A percentile compares a stretch with the other conserved stretches of the same genome.
phyloP scores from a whole-genome alignment of 352 stramenopile genomes.

The Phytophthora litchii region DNA sequence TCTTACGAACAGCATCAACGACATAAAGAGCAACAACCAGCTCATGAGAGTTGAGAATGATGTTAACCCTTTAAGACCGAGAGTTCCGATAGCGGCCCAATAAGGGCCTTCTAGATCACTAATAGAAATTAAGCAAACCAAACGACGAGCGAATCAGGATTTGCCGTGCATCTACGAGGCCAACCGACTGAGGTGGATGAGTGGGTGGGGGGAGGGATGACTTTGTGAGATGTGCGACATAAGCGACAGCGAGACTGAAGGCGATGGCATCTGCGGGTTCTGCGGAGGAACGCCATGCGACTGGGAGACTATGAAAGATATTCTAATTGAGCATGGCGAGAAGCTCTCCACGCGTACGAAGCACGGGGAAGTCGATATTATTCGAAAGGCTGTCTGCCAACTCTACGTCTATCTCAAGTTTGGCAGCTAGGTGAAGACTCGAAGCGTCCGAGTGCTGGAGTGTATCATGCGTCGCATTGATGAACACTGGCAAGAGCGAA shows the following conservation, averaged over 20 bases:
- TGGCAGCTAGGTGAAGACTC: not conserved
- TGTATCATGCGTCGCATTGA: slow-evolving; percentile 7
- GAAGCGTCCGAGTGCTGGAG: not conserved
- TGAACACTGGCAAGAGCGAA: not conserved
- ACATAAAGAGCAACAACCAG: too few relatives aligned
- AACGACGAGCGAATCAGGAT: too few relatives aligned
- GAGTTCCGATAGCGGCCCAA: too few relatives aligned
- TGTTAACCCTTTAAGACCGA: too few relatives aligned
- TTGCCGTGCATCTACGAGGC: too few relatives aligned
- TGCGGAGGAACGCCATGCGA: slow-evolving; percentile 7
- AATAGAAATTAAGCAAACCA: too few relatives aligned
- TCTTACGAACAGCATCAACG: too few relatives aligned
- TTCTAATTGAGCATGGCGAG: not conserved
- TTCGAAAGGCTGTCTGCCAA: not conserved
- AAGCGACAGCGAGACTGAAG: not conserved
- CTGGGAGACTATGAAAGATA: slow-evolving; percentile 3
- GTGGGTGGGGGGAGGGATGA: slow-evolving; percentile 1
- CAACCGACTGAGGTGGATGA: too few relatives aligned
- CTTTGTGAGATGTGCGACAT: slow-evolving; percentile 1
- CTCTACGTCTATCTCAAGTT: slow-evolving; percentile 10
- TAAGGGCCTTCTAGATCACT: too few relatives aligned
- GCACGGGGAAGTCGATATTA: too few relatives aligned
- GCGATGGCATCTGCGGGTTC: not conserved
- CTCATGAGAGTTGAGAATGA: too few relatives aligned
- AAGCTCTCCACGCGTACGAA: slow-evolving; percentile 2